Evolutionary conservation across 805 yeast species (phyloP), one percentile per base, ranked within the genome.

Genomic region (Blastobotrys peoriensis): DNA sequence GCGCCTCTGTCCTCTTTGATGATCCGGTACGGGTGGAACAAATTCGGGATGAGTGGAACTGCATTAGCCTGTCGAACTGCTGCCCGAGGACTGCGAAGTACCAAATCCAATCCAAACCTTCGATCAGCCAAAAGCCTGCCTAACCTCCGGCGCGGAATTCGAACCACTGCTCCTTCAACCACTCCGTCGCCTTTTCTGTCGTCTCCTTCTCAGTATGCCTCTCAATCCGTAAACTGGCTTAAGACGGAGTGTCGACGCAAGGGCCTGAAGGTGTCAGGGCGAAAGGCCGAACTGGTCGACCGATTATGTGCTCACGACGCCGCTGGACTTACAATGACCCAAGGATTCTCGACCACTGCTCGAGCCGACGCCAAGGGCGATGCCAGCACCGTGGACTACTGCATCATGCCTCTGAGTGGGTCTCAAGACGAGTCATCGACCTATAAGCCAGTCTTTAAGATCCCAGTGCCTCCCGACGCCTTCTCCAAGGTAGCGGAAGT

Each of bases 221-320:
- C 59, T 6, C 72, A 79, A 75, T 76, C 76, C 36, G 63, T 80
- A 33, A 73, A 74, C 43, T 68, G 76, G 1, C 67, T 81, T 52
- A 79, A 76, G 56, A 60, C 59, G 42, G 86, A 81, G 57, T 79
- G 86, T 58, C 74, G 75, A 45, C 66, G 64, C 45, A 70, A 81
- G 48, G 84, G 85, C 0, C 60, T 81, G 47, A 77, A 74, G 53
- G 73, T 79, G 0, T 64, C 76, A n/a, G 88, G 88, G 10, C 69
- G 70, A 40, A 81, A 81, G 55, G 60, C 71, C 6, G 86, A 81
- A 23, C 62, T 81, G 19, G 68, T 80, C 20, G 69, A 59, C 44
- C 60, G 69, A 9, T 43, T 64, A 15, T 48, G 48, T 19, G 41
- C 46, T 4, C 41, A 44, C 38, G 52, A 55, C 9, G 48, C 52